Base-by-base conservation (phyloP, 2,329 filamentous ascomycete species). In the Trichoderma polysporum region DNA sequence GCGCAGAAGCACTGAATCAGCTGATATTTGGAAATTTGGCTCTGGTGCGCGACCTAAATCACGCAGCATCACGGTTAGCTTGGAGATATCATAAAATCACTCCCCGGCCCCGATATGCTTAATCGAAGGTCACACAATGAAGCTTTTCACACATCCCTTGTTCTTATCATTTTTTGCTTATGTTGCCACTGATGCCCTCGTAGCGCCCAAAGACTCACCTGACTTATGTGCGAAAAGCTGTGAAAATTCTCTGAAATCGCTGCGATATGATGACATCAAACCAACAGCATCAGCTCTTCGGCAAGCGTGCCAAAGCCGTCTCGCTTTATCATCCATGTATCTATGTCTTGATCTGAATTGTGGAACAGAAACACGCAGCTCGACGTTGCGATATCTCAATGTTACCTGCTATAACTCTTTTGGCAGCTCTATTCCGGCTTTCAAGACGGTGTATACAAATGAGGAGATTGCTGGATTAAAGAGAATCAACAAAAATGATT, bases 381-480 rank as follows among this genome's bases (percentile, higher is more conserved):
- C n/a, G 22, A 59, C 50, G 10, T 33, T 68, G 10, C 50, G 33
- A 35, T 31, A 31, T 22, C 67, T 41, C 31, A 67, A 68, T 37
- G 49, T 39, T 8, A 68, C 64, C 8, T 68, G 67, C 31, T 54
- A 63, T 19, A 39, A 47, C 13, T 27, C 41, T 7, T 50, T 68
- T 13, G 31, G 53, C 10, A 37, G 22, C 17, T 29, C 52, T 2
- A 59, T 68, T 4, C 64, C 67, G 13, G 1, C 29, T 0, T 68
- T 68, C 13, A 65, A 29, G 3, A 37, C 22, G 7, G 76, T 73
- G 10, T 82, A 79, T 64, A 77, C 76, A 0, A 70, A 73, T 1
- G 76, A 76, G 1, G 77, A 77, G 7, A 72, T 81, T 5, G 70
- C 70, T 4, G 60, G 54, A 0, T 66, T 81, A 41, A 71, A 69